These are phyloP conservation scores for Proliferodiscus dingleyae DNA, from an alignment of 2,329 filamentous ascomycete genomes.

Conservation along the genomic window DNA sequence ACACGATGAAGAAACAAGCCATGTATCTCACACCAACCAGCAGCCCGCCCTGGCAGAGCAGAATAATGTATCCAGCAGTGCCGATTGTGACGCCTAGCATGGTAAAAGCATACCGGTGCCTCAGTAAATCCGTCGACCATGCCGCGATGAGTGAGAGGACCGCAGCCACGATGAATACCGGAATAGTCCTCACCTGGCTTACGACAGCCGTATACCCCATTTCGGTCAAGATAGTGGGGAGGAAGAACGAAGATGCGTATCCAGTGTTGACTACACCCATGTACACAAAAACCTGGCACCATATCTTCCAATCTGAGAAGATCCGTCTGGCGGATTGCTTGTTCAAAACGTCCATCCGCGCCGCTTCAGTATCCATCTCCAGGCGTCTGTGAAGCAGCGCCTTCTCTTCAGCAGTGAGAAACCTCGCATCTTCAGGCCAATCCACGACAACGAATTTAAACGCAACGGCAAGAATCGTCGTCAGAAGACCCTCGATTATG, in stretches of 20 bases:
- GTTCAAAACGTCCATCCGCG: conserved; percentile 28
- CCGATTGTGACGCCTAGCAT: conserved; percentile 14
- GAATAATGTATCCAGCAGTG: conserved; percentile 16
- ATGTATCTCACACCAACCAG: conserved; percentile 68
- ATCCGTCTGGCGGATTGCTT: conserved; percentile 35
- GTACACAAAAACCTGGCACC: conserved; percentile 42
- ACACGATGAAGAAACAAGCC: conserved; percentile 71
- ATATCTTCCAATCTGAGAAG: conserved; percentile 45
- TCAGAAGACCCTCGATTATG: conserved; percentile 41
- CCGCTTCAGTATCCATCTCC: conserved; percentile 15
- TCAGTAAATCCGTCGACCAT: conserved; percentile 13
- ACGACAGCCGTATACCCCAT: conserved; percentile 17
- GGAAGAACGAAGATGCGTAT: conserved; percentile 32
- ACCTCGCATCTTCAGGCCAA: conserved; percentile 38
- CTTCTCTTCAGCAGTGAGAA: conserved; percentile 37
- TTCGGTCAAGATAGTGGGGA: conserved; percentile 21
- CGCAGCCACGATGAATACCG: conserved; percentile 16
- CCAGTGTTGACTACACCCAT: conserved; percentile 52
- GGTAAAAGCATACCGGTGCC: conserved; percentile 18
- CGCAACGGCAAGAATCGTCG: conserved; percentile 29
- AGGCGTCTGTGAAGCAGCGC: conserved; percentile 23
- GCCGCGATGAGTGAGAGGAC: conserved; percentile 8
- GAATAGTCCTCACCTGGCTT: conserved; percentile 20
- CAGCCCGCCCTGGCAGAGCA: conserved; percentile 30
- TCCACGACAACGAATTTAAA: conserved; percentile 45